These are phyloP conservation scores for Phialophora macrospora DNA, from an alignment of 2,329 filamentous ascomycete genomes.

Conservation along the genomic window DNA sequence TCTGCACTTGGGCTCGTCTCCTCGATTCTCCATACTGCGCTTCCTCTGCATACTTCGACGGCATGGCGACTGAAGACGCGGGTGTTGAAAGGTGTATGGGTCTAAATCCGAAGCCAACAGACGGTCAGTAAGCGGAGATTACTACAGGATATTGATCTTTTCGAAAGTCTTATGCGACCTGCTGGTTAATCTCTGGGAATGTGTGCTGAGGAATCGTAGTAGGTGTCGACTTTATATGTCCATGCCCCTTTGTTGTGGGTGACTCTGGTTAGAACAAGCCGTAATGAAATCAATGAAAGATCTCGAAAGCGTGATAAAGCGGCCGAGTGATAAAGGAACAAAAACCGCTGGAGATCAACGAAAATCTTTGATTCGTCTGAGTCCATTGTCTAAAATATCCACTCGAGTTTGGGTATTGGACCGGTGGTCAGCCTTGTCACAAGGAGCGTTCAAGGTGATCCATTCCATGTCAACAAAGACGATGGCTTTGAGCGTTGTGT, in stretches of 20 bases:
- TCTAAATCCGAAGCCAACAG: neutral
- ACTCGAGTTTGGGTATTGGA: no score
- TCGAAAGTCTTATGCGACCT: neutral
- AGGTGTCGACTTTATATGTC: neutral
- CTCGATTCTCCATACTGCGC: neutral
- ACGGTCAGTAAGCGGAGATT: neutral
- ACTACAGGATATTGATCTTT: neutral
- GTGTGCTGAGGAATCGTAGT: neutral
- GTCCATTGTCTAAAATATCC: neutral
- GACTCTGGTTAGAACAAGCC: neutral
- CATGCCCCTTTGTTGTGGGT: neutral
- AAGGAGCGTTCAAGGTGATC: neutral
- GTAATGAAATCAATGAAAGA: neutral
- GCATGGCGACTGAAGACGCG: neutral
- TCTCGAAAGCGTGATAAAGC: neutral
- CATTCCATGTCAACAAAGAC: neutral
- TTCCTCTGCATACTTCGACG: neutral
- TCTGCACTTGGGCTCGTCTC: neutral
- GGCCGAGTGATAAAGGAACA: neutral
- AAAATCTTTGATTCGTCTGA: neutral
- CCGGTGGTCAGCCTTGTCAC: neutral
- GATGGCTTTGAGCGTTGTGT: neutral
- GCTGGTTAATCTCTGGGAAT: neutral
- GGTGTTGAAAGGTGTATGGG: neutral
- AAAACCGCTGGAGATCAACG: neutral